These are phyloP conservation scores for Straminergon stramineum DNA, from an alignment of 225 moss, liverwort and hornwort genomes.

Conservation along the genomic window DNA sequence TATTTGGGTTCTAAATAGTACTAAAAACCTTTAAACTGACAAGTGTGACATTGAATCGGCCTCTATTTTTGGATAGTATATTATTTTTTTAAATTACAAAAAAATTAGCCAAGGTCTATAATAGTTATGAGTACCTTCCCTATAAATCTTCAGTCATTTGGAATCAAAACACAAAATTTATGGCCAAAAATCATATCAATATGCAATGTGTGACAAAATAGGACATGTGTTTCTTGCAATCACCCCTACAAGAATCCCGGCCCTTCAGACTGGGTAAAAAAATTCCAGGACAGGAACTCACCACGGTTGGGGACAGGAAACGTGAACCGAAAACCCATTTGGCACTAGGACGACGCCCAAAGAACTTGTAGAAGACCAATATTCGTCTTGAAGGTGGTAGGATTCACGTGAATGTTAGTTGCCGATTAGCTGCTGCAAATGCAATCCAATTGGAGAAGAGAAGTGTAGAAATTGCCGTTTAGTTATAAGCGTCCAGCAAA, in stretches of 20 bases:
- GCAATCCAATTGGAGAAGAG: conserved; percentile 27
- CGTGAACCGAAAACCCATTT: conserved; percentile 5
- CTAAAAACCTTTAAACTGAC: no score
- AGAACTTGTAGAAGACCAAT: conserved; percentile 66
- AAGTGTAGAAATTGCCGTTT: conserved; percentile 48
- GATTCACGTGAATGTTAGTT: conserved; percentile 87
- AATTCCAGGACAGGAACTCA: conserved; percentile 10
- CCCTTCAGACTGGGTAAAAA: not conserved
- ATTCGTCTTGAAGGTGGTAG: conserved; percentile 83
- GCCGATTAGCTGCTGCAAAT: conserved; percentile 32
- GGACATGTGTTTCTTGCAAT: no score
- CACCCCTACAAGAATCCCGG: conserved; percentile 11
- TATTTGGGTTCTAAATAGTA: no score
- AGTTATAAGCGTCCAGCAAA: conserved; percentile 7
- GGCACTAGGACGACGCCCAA: conserved; percentile 29
- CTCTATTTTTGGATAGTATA: no score
- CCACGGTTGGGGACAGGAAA: conserved; percentile 7
- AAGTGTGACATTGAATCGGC: no score
- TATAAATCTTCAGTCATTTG: no score
- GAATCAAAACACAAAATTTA: no score
- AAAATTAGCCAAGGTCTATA: no score
- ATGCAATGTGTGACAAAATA: no score
- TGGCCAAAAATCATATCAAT: no score
- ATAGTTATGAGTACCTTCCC: no score
- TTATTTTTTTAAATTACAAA: no score